Evolutionary conservation across 1,284 basidiomycete species (phyloP).

Genomic region (Laetiporus sulphureus): DNA sequence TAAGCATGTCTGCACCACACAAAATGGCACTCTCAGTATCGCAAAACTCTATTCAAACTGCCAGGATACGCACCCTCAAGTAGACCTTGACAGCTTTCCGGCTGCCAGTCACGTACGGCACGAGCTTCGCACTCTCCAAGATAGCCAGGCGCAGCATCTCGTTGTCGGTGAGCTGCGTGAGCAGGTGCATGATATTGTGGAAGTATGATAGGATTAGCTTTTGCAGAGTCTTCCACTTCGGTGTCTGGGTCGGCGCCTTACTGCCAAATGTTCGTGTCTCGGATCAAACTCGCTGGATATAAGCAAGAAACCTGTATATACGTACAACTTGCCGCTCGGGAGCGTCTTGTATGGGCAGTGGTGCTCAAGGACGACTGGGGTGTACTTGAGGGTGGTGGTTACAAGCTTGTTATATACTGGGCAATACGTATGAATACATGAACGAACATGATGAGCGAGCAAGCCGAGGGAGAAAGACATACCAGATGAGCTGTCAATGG

Average conservation of each 20-base stretch:
- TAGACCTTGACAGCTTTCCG: slow-evolving; percentile 82
- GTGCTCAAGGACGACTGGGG: slow-evolving; percentile 83
- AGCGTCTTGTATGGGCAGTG: slow-evolving; percentile 87
- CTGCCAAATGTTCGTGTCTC: slow-evolving; percentile 39
- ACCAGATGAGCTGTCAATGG: slow-evolving; percentile 76
- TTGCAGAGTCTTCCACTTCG: slow-evolving; percentile 76
- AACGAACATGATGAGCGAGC: too few relatives aligned
- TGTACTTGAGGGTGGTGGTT: slow-evolving; percentile 83
- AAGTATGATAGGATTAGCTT: slow-evolving; percentile 89
- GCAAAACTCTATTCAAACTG: too few relatives aligned
- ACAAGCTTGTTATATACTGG: slow-evolving; percentile 92
- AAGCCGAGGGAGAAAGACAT: too few relatives aligned
- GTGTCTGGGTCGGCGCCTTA: slow-evolving; percentile 70
- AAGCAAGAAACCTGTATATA: too few relatives aligned
- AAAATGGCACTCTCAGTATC: not conserved
- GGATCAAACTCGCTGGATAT: too few relatives aligned
- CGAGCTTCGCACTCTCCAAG: slow-evolving; percentile 77
- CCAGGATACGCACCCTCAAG: slow-evolving; percentile 60
- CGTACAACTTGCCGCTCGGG: slow-evolving; percentile 79
- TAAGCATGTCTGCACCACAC: slow-evolving; percentile 61
- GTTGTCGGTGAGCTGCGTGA: slow-evolving; percentile 69
- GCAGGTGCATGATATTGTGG: slow-evolving; percentile 75
- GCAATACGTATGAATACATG: not conserved
- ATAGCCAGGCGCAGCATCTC: slow-evolving; percentile 70
- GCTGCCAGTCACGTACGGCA: slow-evolving; percentile 81